Evolutionary conservation across 2,329 filamentous ascomycete species (phyloP).

Genomic region (Sclerotinia spermophila): DNA sequence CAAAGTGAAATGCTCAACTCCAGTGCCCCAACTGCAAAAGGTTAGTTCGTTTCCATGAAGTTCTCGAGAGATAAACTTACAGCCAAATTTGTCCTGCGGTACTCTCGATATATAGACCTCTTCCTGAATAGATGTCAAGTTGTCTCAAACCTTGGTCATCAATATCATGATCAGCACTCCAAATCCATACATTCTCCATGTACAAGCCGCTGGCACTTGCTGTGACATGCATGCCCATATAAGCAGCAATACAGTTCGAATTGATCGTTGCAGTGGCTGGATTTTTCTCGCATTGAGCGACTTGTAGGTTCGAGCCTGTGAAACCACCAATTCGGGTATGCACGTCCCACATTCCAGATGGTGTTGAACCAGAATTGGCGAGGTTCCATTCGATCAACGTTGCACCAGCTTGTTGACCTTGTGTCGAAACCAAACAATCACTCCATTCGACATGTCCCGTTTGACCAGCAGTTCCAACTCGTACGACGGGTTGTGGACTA

Average conservation of each 20-base stretch:
- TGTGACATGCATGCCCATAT: constrained; percentile 38
- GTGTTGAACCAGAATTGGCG: constrained; percentile 46
- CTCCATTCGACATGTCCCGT: constrained; percentile 58
- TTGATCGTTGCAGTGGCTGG: constrained; percentile 36
- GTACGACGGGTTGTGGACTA: constrained; percentile 47
- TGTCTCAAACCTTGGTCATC: constrained; percentile 43
- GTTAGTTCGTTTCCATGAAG: not conserved
- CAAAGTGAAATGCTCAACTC: constrained; percentile 48
- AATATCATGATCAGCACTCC: constrained; percentile 45
- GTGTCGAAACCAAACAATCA: constrained; percentile 56
- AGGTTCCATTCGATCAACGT: constrained; percentile 66
- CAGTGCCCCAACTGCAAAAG: constrained; percentile 35
- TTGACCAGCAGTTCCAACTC: constrained; percentile 55
- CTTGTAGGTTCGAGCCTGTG: constrained; percentile 29
- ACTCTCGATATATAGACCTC: constrained; percentile 47
- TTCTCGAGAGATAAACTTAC: not conserved
- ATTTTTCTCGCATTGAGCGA: constrained; percentile 51
- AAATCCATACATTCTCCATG: constrained; percentile 48
- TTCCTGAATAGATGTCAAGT: constrained; percentile 52
- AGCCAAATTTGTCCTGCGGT: constrained; percentile 49
- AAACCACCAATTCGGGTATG: constrained; percentile 43
- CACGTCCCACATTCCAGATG: constrained; percentile 48
- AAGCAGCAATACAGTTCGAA: constrained; percentile 37
- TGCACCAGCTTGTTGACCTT: constrained; percentile 57
- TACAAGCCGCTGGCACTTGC: constrained; percentile 44